Base-by-base conservation (phyloP, 164 flowering plant species). In the Stephania japonica region DNA sequence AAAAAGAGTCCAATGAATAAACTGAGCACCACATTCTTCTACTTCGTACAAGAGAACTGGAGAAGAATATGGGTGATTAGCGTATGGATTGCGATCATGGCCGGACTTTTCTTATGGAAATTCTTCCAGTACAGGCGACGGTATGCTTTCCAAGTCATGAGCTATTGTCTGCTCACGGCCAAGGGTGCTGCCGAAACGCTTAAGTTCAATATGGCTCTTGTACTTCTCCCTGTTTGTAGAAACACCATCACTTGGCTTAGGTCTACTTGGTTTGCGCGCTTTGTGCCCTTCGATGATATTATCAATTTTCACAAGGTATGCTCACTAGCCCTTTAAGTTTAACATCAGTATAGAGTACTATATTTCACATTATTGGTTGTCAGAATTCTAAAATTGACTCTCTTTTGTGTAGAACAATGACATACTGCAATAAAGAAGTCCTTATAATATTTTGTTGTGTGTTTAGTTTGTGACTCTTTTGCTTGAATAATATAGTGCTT, bases 161-260 rank as follows among this genome's bases (percentile, higher is more conserved):
- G 99, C 11, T 96, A 96, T 63, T 96, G 99, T 69, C 85, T 96
- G 44, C 83, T 81, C 50, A 90, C 94, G 3, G 99, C 99, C 5
- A 96, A 96, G 72, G 99, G 99, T 41, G 98, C 93, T 16, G 99
- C 91, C 5, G 99, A 96, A 83, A 93, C 98, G 1, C 83, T 93
- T 26, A 96, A 96, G 80, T 79, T 96, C 84, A 96, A 93, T 81
- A 96, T 96, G 99, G 98, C 99, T 69, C 81, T 96, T 19, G 73
- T 96, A 7, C 89, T 96, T 50, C 76, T 96, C 75, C 99, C 99
- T 0, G 99, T 96, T 50, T 91, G 96, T 78, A 86, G 99, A 80
- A 96, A 93, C 81, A 91, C 89, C 69, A 91, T 96, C 79, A 96
- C 99, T 47, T 91, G 93, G 93, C 90, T 96, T 43, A 84, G 99